Conservation (phyloP, 2,329 filamentous ascomycete species). For the Pseudocercospora pini-densiflorae region DNA sequence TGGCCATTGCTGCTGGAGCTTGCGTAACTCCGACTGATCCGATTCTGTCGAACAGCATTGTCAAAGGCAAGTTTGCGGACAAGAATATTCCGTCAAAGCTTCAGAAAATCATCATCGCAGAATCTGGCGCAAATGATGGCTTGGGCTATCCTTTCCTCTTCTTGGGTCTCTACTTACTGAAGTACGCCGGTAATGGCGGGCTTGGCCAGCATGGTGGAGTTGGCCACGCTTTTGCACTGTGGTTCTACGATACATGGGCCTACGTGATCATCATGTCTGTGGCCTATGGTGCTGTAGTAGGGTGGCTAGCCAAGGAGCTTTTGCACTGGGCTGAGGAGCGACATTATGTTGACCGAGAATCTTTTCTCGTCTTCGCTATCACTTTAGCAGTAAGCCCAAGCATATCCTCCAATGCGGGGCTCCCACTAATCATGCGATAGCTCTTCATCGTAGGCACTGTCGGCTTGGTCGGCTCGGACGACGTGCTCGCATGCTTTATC, state of each 20-base stretch:
- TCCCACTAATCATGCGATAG: slow-evolving; percentile 36
- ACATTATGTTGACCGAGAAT: slow-evolving; percentile 83
- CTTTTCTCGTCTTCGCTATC: slow-evolving; percentile 85
- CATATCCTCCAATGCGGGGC: neutral
- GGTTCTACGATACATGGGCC: slow-evolving; percentile 84
- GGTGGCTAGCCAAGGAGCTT: slow-evolving; percentile 80
- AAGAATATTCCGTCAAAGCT: slow-evolving; percentile 82
- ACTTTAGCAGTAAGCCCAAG: slow-evolving; percentile 68
- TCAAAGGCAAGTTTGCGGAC: slow-evolving; percentile 92
- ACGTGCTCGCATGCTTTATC: slow-evolving; percentile 89
- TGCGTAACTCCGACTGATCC: slow-evolving; percentile 95
- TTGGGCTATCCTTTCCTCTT: slow-evolving; percentile 89
- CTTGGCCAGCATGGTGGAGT: slow-evolving; percentile 62
- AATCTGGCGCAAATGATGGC: slow-evolving; percentile 89
- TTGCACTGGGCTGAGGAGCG: slow-evolving; percentile 83
- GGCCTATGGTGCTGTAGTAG: slow-evolving; percentile 75
- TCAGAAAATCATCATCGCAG: slow-evolving; percentile 68
- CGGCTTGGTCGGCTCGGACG: slow-evolving; percentile 84
- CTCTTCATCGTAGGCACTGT: slow-evolving; percentile 87
- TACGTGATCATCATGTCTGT: slow-evolving; percentile 82
- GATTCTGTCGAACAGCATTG: slow-evolving; percentile 83
- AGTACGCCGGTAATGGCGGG: slow-evolving; percentile 68
- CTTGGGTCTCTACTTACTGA: slow-evolving; percentile 80
- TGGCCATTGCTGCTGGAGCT: slow-evolving; percentile 78
- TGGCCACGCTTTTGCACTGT: slow-evolving; percentile 71